phyloP scores from a whole-genome alignment of 345 rosid genomes.

The Citropsis articulata region DNA sequence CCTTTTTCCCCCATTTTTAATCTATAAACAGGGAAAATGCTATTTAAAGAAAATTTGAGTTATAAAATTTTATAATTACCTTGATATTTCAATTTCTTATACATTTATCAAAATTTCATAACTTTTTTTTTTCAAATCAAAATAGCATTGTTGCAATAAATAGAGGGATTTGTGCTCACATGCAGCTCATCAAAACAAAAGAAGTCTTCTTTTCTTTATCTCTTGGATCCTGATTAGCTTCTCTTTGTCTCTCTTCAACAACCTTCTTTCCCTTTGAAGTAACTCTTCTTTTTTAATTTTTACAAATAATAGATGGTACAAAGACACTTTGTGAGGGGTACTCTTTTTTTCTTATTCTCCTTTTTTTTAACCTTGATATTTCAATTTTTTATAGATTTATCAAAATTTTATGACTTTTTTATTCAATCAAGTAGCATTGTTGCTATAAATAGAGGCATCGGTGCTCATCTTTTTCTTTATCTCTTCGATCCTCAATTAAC shows the following conservation, averaged over 20 bases:
- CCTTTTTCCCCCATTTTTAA: too few relatives aligned
- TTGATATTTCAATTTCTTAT: too few relatives aligned
- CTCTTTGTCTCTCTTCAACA: neutral
- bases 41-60: too few relatives aligned
- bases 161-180: slow-evolving; percentile 17
- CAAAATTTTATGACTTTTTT: too few relatives aligned
- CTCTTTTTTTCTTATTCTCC: neutral
- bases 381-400: too few relatives aligned
- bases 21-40: too few relatives aligned
- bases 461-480: neutral
- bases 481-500: neutral
- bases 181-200: slow-evolving; percentile 17
- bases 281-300: slow-evolving; percentile 3
- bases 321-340: neutral
- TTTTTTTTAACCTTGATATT: too few relatives aligned
- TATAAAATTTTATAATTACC: too few relatives aligned
- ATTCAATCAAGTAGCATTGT: neutral
- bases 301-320: slow-evolving; percentile 16
- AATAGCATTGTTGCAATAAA: slow-evolving; percentile 31
- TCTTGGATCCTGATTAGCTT: too few relatives aligned
- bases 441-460: slow-evolving; percentile 37
- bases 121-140: too few relatives aligned
- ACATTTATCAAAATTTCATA: too few relatives aligned
- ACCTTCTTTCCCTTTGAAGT: slow-evolving; percentile 32
- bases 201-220: neutral